Base-by-base conservation (phyloP, 2,329 filamentous ascomycete species). In the Ambrosiella beaveri region DNA sequence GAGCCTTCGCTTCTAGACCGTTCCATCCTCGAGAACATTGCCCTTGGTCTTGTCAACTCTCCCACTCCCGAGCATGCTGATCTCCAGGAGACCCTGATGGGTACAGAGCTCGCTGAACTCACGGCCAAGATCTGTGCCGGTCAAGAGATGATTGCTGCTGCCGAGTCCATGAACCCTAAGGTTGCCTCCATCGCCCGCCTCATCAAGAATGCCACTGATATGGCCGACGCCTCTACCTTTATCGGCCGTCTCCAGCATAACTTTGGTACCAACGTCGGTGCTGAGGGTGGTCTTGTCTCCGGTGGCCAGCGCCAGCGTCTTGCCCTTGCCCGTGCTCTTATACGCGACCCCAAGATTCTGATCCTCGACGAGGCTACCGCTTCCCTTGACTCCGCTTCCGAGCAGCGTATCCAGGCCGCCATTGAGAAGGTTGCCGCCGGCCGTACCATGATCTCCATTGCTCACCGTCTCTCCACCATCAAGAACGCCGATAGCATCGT, bases 401-500 rank as follows among this genome's bases (percentile, higher is more conserved):
- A 83, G 64, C 71, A 70, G 50, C 71, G 73, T 3, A 80, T 83
- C 49, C 75, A 80, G 63, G 65, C 65, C 38, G 73, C 72, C 3
- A 69, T 80, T 13, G 71, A 74, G 63, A 63, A 67, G 57, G 68
- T 76, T 62, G 65, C 72, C 1, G 70, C 73, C 57, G 74, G 76
- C 56, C 73, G 82, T 27, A 86, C 83, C 0, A 81, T 83, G 0
- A 79, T 86, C 57, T 74, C 81, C 13, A 82, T 86, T 62, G 82
- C 83, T 0, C 80, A 83, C 65, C 71, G 80, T 1, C 68, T 83
- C 1, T 79, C 77, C 0, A 82, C 80, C 0, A 79, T 82, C 61
- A 76, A 75, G 64, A 75, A 80, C 57, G 82, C 83, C 0, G 80
- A 86, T 63, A 77, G 80, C 61, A 86, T 87, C 59, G 71, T 86